Evolutionary conservation across 768 basidiomycete genomes (phyloP), one percentile per base, ranked within the genome.

Genomic region (Omphalotus guepiniiformis): DNA sequence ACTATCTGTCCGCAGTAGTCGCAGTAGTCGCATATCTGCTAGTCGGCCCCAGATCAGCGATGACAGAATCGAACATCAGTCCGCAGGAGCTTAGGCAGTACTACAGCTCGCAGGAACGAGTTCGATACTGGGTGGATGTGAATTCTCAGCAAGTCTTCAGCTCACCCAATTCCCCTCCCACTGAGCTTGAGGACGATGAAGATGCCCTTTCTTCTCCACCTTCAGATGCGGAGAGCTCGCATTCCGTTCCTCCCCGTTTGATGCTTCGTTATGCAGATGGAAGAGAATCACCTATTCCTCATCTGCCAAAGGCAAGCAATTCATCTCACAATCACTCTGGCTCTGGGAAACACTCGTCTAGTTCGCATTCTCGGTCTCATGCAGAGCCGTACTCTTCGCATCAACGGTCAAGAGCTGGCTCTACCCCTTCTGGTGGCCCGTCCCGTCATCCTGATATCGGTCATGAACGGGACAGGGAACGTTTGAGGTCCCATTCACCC

Each of bases 181-280:
- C 78, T 29, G 71, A 65, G 27, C 60, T 81, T 26, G 75, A 32
- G n/a, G 74, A 69, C n/a, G 57, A 64, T 48, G 55, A 54, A 5
- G 63, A 55, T 8, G 48, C 68, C 16, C 66, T 67, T 12, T 64
- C 69, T 18, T 66, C 71, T 15, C 71, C 75, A 4, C 64, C 69
- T 26, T 78, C 76, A 28, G 75, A 75, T 34, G 72, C 67, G 2
- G 75, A 67, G 49, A 79, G 76, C 58, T 67, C 73, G 7, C 64
- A 67, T 52, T 79, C 78, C 6, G 55, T 79, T 9, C 87, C 87
- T 1, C 86, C 87, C 3, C 79, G 76, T 56, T 86, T 89, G 83
- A 64, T 88, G 50, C 65, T 88, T 55, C 77, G 77, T 46, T 89
- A 81, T 60, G 71, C 67, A 18, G 80, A 85, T 58, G 85, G 87